Base-by-base conservation (phyloP, 805 yeast species). In the Wickerhamomyces tratensis region DNA sequence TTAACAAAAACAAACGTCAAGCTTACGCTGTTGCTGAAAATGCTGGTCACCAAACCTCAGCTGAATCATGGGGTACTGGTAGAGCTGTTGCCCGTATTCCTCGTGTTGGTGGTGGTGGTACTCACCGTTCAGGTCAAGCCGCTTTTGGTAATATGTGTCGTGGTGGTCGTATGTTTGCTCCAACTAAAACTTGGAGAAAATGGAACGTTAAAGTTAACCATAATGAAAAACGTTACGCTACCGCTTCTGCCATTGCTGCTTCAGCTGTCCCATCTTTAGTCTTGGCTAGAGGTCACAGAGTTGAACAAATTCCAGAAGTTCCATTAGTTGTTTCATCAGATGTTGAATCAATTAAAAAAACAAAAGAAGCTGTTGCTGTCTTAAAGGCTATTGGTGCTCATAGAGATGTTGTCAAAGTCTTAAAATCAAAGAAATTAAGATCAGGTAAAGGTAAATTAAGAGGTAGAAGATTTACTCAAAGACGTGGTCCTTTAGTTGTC, bases 91-190 rank as follows among this genome's bases (percentile, higher is more conserved):
- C 98, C 77, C 91, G 98, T 82, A 91, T 93, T 73, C 98, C 98
- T 80, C 89, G 98, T 83, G 98, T 93, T 70, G 96, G 96, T 77
- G 98, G 98, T 79, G 89, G 95, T 71, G 98, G 98, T 86, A 93
- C 98, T 72, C 96, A 88, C 94, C 89, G 98, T 78, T 79, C 98
- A 57, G 98, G 98, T 74, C 98, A 93, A 77, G 98, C 88, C 74
- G 98, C 98, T 71, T 93, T 93, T 82, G 98, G 98, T 84, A 93
- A 93, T 93, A 93, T 93, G 98, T 93, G 98, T 82, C 91, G 98
- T 77, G 97, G 97, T 74, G 98, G 98, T 80, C 95, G 98, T 77
- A 93, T 93, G 98, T 93, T 93, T 69, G 97, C 98, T 74, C 98
- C 98, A 73, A 93, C 98, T 75, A 93, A 93, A 83, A 89, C 95